A percentile compares a stretch with the other conserved stretches of the same genome.
Evolutionary conservation across 2,329 filamentous ascomycete genomes (phyloP).

Genomic region (Sporothrix protearum): DNA sequence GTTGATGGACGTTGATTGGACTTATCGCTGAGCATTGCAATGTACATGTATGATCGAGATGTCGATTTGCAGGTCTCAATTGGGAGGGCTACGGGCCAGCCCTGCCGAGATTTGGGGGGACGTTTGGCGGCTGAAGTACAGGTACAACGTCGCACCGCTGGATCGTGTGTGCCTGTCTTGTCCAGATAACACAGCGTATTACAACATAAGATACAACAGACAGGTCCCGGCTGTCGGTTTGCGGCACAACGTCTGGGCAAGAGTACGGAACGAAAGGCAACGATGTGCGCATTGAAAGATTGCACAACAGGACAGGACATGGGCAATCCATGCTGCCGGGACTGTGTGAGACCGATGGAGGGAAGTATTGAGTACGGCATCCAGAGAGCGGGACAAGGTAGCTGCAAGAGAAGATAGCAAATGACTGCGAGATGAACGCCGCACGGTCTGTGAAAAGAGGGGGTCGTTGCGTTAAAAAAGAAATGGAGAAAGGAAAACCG

Average conservation of each 20-base stretch:
- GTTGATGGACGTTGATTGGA: neutral
- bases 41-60: neutral
- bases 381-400: neutral
- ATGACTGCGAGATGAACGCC: neutral
- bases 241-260: neutral
- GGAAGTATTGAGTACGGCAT: neutral
- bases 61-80: neutral
- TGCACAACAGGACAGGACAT: neutral
- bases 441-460: neutral
- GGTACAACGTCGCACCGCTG: neutral
- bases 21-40: neutral
- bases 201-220: neutral
- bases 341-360: slow-evolving; percentile 8
- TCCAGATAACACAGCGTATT: no score
- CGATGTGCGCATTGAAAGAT: neutral
- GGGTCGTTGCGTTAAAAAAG: neutral
- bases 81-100: neutral
- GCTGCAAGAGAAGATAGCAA: neutral
- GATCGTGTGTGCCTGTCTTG: neutral
- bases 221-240: neutral
- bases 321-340: slow-evolving; percentile 8
- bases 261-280: neutral
- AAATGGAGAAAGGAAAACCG: neutral
- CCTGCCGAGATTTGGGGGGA: neutral
- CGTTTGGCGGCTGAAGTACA: neutral